These are phyloP conservation scores for Triglochin maritima DNA, from an alignment of 106 monocot species.

Conservation along the genomic window DNA sequence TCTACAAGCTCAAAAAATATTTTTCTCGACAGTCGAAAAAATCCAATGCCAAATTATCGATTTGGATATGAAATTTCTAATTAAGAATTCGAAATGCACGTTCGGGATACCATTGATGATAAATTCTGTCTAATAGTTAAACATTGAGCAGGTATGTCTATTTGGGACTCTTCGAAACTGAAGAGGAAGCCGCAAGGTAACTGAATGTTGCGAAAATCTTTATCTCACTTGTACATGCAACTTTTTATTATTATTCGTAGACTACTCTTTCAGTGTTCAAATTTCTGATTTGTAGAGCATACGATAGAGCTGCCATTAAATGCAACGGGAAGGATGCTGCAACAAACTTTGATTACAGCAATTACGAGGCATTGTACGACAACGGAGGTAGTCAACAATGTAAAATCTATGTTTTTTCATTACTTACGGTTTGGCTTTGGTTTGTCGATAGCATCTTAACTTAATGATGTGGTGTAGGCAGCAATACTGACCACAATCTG, in stretches of 20 bases:
- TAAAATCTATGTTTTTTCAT: not conserved
- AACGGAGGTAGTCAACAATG: slow-evolving; percentile 20
- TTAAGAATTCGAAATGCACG: too few species aligned
- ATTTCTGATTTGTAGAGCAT: slow-evolving; percentile 27
- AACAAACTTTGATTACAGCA: slow-evolving; percentile 69
- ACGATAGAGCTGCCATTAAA: slow-evolving; percentile 85
- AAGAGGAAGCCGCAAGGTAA: slow-evolving; percentile 84
- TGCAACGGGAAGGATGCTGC: slow-evolving; percentile 83
- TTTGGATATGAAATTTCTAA: not conserved
- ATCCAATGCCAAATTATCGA: slow-evolving; percentile 11
- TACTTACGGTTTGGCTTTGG: too few species aligned
- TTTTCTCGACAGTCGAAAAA: not conserved
- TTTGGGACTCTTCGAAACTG: slow-evolving; percentile 80
- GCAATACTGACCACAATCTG: slow-evolving; percentile 31
- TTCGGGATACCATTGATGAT: too few species aligned
- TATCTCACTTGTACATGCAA: too few species aligned
- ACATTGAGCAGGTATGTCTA: slow-evolving; percentile 70
- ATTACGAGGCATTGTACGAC: slow-evolving; percentile 41
- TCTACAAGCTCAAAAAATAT: too few species aligned
- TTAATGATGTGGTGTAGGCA: slow-evolving; percentile 24
- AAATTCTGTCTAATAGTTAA: too few species aligned
- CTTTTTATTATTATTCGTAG: too few species aligned
- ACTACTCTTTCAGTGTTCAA: too few species aligned
- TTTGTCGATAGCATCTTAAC: not conserved
- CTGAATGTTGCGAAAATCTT: not conserved